Evolutionary conservation across 1,284 basidiomycete genomes (phyloP).

Genomic region (Cryptococcus sp.): DNA sequence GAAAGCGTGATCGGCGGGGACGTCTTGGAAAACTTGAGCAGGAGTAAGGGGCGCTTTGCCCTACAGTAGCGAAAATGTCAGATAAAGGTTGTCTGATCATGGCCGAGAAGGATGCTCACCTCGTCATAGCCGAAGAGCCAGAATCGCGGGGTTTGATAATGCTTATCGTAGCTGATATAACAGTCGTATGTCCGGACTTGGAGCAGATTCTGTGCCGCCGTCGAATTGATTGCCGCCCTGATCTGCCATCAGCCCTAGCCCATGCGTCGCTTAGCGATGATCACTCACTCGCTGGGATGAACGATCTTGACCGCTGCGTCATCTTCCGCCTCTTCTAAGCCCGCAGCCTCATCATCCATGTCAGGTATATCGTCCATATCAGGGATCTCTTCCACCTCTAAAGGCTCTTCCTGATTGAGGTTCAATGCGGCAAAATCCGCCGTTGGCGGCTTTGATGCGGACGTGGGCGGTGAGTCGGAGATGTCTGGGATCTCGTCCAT

Average conservation of each 20-base stretch:
- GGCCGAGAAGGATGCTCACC: slow-evolving; percentile 56
- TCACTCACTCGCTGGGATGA: slow-evolving; percentile 39
- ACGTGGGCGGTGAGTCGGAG: slow-evolving; percentile 38
- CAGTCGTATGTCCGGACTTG: slow-evolving; percentile 99
- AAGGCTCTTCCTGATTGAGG: slow-evolving; percentile 31
- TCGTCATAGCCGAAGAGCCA: slow-evolving; percentile 96
- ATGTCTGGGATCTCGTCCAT: slow-evolving; percentile 52
- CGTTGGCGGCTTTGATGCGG: slow-evolving; percentile 42
- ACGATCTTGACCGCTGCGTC: slow-evolving; percentile 60
- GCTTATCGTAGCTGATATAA: slow-evolving; percentile 98
- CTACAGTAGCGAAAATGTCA: slow-evolving; percentile 54
- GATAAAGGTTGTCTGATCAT: background rate
- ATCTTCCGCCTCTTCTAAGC: slow-evolving; percentile 69
- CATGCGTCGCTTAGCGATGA: background rate
- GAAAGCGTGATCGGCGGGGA: slow-evolving; percentile 94
- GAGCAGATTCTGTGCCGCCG: slow-evolving; percentile 70
- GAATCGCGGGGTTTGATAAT: slow-evolving; percentile 93
- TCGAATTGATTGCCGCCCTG: slow-evolving; percentile 56
- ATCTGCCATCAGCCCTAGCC: background rate
- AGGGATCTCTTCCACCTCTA: slow-evolving; percentile 62
- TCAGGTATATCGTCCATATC: slow-evolving; percentile 91
- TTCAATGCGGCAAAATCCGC: slow-evolving; percentile 54
- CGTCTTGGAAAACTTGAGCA: slow-evolving; percentile 93
- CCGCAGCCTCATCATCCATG: slow-evolving; percentile 76
- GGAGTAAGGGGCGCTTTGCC: slow-evolving; percentile 83